phyloP scores from a whole-genome alignment of 2,329 filamentous ascomycete genomes.

The Beauveria scarabaeidicola region DNA sequence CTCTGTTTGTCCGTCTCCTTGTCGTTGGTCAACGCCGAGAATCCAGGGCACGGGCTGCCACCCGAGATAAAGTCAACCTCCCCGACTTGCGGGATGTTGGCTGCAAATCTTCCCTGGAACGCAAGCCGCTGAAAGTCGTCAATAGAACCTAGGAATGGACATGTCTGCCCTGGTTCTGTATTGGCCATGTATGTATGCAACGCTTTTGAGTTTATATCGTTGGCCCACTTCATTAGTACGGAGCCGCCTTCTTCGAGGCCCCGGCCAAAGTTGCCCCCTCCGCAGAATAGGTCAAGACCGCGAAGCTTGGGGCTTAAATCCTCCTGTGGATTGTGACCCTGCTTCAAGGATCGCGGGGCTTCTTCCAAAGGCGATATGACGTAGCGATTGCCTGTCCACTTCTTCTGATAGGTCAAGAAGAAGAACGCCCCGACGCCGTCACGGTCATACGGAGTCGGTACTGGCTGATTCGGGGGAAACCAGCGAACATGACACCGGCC shows the following conservation, averaged over 20 bases:
- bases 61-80: conserved; percentile 61
- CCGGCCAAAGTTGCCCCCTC: conserved; percentile 67
- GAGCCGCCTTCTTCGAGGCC: conserved; percentile 65
- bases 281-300: conserved; percentile 68
- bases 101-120: conserved; percentile 39
- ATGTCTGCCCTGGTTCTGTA: conserved; percentile 27
- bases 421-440: conserved; percentile 59
- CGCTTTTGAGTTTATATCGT: conserved; percentile 56
- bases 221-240: conserved; percentile 56
- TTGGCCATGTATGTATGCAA: conserved; percentile 72
- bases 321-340: conserved; percentile 45
- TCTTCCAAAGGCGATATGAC: conserved; percentile 23
- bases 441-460: conserved; percentile 57
- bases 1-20: conserved; percentile 46
- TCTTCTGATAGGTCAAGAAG: conserved; percentile 43
- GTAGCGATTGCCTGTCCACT: conserved; percentile 2
- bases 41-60: conserved; percentile 72
- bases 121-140: conserved; percentile 55
- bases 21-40: conserved; percentile 54
- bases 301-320: conserved; percentile 32
- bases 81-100: conserved; percentile 47
- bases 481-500: conserved; percentile 52
- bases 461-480: conserved; percentile 33
- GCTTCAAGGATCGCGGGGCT: conserved; percentile 32
- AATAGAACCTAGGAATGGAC: conserved; percentile 62